These are phyloP conservation scores for Chalaropsis thielavioides DNA, from an alignment of 2,329 filamentous ascomycete species.

Conservation along the genomic window DNA sequence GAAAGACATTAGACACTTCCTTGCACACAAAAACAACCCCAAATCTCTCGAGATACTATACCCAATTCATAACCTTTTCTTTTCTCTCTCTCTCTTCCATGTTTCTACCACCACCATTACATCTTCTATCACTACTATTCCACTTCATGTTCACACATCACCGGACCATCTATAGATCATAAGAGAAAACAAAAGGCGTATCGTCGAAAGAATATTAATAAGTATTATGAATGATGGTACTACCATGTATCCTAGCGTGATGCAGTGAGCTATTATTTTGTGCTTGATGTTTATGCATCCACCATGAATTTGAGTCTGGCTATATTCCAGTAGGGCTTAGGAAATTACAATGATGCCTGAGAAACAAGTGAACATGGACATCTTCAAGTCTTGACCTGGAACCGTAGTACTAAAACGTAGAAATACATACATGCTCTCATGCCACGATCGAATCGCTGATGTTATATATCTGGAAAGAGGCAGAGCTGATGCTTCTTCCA, in stretches of 20 bases:
- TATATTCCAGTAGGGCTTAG: neutral
- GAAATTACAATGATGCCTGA: too few relatives aligned
- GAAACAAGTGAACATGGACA: too few relatives aligned
- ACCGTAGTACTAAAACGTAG: too few relatives aligned
- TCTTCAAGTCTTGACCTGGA: too few relatives aligned
- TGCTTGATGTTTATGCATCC: too few relatives aligned
- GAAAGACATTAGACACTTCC: conserved; percentile 48
- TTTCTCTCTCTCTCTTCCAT: conserved; percentile 5
- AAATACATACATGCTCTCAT: too few relatives aligned
- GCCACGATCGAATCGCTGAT: too few relatives aligned
- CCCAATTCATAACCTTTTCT: conserved; percentile 8
- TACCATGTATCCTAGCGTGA: neutral
- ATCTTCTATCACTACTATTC: conserved; percentile 3
- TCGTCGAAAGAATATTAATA: conserved; percentile 10
- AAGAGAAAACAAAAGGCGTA: conserved; percentile 16
- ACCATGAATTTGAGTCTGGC: neutral
- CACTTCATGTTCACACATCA: conserved; percentile 2
- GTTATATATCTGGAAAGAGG: too few relatives aligned
- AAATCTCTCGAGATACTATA: neutral
- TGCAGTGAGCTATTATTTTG: too few relatives aligned
- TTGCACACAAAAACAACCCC: conserved; percentile 25
- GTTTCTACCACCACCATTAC: neutral
- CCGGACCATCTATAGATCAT: conserved; percentile 14
- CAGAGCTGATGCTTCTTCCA: too few relatives aligned
- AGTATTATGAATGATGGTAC: conserved; percentile 1